These are phyloP conservation scores for Cadophora sp. DNA, from an alignment of 2,329 filamentous ascomycete species.

Conservation along the genomic window DNA sequence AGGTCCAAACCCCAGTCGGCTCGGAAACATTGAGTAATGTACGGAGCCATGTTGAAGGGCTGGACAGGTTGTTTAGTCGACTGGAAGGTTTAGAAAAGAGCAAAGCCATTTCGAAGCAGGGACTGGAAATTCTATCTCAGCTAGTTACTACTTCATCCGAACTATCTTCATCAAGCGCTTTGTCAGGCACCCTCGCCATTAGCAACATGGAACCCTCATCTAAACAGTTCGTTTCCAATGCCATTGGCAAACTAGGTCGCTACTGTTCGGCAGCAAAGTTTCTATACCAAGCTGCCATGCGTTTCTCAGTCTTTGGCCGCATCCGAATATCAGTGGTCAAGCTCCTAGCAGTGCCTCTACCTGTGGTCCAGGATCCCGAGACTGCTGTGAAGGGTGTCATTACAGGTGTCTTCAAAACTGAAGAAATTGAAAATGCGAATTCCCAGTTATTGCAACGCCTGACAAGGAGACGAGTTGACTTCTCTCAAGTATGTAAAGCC, in stretches of 20 bases:
- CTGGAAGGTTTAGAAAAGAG: not conserved
- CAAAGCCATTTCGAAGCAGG: not conserved
- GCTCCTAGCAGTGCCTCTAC: not conserved
- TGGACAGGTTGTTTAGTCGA: not conserved
- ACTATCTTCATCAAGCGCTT: not conserved
- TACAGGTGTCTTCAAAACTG: not conserved
- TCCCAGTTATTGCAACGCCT: not conserved
- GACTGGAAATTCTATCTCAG: not conserved
- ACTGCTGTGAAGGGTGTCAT: not conserved
- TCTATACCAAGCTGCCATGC: not conserved
- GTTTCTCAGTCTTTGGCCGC: not conserved
- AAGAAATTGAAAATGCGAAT: not conserved
- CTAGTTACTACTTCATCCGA: not conserved
- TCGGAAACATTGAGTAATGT: not conserved
- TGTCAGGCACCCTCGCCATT: not conserved
- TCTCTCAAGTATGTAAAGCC: not conserved
- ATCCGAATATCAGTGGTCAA: not conserved
- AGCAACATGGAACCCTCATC: not conserved
- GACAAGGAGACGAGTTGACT: not conserved
- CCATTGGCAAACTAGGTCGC: not conserved
- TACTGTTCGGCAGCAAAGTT: not conserved
- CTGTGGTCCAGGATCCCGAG: not conserved
- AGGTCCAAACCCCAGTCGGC: too few relatives aligned
- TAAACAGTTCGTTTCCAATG: not conserved
- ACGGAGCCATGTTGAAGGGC: not conserved